Base-by-base conservation (phyloP, 2,329 filamentous ascomycete species). In the Cladosporium sp. region DNA sequence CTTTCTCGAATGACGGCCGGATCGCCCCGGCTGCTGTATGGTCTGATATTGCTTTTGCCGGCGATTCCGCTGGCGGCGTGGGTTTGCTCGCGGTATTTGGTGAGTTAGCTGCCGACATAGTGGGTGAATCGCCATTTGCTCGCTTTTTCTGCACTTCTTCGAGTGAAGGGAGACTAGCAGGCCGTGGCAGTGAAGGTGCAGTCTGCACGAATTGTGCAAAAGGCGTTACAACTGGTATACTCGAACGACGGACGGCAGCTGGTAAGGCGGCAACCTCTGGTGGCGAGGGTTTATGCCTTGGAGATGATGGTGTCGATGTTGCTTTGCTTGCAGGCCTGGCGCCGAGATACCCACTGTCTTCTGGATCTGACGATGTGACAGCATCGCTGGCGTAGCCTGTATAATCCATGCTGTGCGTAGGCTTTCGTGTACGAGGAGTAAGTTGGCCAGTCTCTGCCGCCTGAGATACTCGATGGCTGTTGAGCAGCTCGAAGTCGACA, bases 401-500 rank as follows among this genome's bases (percentile, higher is more conserved):
- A 11, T 36, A 29, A 18, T 52, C 43, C 15, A 41, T 34, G 19
- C 59, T 59, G 9, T 51, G 37, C 8, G 54, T 54, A 3, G 55
- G 47, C 19, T 47, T 58, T 8, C 59, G 52, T 9, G 51, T 47
- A 13, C 63, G 56, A 11, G 65, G 64, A 9, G 59, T 60, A 19
- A 77, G 65, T 54, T 76, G 74, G 13, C 74, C 74, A 30, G 72
- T 77, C 60, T 77, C 74, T 15, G 74, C 74, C 27, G 73, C 73
- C 55, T 76, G 74, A 6, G 74, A 76, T 49, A 73, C 61, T 27
- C 74, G 73, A 55, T 76, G 73, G 51, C 61, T 73, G 50, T 74
- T 67, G 50, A 76, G 70, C 20, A 75, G 61, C 38, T 67, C 60
- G 9, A 68, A 54, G 40, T 66, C 64, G 2, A 51, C 51, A 17